phyloP scores from a whole-genome alignment of 768 basidiomycete species.

The Boletus vermiculosoides region DNA sequence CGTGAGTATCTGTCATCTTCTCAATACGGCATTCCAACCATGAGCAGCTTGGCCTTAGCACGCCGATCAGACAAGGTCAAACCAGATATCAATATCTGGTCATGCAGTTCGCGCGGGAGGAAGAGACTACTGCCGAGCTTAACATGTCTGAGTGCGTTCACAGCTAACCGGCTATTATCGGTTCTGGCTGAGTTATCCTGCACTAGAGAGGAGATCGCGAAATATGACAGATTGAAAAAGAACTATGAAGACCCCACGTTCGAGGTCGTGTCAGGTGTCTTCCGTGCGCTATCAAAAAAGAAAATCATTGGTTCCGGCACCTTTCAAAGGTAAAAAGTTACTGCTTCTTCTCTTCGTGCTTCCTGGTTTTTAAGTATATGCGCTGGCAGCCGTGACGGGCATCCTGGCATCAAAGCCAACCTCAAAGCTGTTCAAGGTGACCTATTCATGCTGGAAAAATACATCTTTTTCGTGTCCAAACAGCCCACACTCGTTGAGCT shows the following conservation, averaged over 20 bases:
- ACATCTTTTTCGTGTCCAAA: constrained; percentile 96
- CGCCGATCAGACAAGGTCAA: constrained; percentile 96
- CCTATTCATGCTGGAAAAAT: constrained; percentile 97
- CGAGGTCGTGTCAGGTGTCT: constrained; percentile 91
- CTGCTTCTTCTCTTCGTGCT: too few relatives aligned
- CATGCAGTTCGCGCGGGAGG: constrained; percentile 96
- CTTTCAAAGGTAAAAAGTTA: constrained; percentile 71
- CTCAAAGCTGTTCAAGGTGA: constrained; percentile 96
- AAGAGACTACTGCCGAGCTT: constrained; percentile 93
- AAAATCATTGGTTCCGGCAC: constrained; percentile 86
- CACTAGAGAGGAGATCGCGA: constrained; percentile 67
- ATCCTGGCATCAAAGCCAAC: constrained; percentile 96
- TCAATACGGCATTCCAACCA: constrained; percentile 4
- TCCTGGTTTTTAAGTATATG: background rate
- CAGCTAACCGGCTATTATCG: background rate
- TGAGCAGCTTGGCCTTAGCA: constrained; percentile 81
- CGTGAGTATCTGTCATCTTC: constrained; percentile 45
- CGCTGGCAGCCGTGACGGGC: constrained; percentile 70
- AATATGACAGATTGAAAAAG: constrained; percentile 84
- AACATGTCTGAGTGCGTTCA: constrained; percentile 83
- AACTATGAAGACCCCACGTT: constrained; percentile 95
- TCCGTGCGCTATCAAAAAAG: constrained; percentile 86
- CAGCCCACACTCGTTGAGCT: constrained; percentile 89
- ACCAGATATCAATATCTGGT: constrained; percentile 97
- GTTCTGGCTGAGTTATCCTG: background rate